Evolutionary conservation across 371 early-diverging fungal species (phyloP), one percentile per base, ranked within the genome.

Genomic region (Sporodiniella umbellata): DNA sequence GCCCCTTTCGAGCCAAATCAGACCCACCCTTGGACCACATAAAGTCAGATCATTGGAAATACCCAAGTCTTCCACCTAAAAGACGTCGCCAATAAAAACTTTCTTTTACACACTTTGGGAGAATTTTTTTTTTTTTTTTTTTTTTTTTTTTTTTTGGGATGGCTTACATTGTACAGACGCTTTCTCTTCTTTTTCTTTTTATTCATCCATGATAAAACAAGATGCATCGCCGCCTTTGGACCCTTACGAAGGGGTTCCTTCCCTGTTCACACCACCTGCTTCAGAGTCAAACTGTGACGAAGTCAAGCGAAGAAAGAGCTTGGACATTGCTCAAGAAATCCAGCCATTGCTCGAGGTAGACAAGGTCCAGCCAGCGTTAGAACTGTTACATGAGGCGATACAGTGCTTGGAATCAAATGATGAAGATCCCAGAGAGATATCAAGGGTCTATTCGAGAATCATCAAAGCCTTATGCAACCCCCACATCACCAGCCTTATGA

Each of bases 1-100:
- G 77, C 21, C 79, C 80, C 3, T 84, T 84, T 53, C 66, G 73
- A 53, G 46, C 62, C 30, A 75, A 78, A 18, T 35, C 61, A 63
- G 70, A 64, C 39, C 64, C 56, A 18, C 23, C 55, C 3, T 30
- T 23, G 1, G 55, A 48, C 5, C 21, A 42, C 19, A 28, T 22
- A 25, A 15, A 23, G 14, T 48, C 55, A 8, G 51, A 51, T 25
- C 15, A 35, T 51, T 51, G 51, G 51, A 26, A 23, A 26, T 28
- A 24, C 21, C 30, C 30, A 28, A 28, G 30, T 28, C 30, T 7
- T 28, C 30, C 30, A 7, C 10, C 30, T 28, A 28, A 28, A 28
- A 28, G 30, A 10, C 30, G 30, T 28, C 30, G 30, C 10, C 30
- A 28, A 7, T 28, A 28, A 28, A 28, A 28, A 10, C 30, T 28